Evolutionary conservation across 352 stramenopile species (phyloP), one percentile per base, ranked within the genome.

Genomic region (Sclerospora graminicola): DNA sequence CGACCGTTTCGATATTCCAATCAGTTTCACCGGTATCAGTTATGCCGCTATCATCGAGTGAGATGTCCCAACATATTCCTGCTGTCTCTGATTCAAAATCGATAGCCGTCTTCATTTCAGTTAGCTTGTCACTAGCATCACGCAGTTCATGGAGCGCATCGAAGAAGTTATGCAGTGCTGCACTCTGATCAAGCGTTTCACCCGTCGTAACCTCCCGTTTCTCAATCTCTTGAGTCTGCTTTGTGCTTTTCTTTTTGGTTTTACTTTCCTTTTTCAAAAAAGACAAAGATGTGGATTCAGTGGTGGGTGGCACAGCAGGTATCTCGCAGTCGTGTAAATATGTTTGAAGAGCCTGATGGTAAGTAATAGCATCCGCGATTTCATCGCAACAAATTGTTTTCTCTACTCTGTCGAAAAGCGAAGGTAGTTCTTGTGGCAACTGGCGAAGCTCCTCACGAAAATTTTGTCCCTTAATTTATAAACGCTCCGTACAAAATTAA

Each of bases 31-130:
- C n/a, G n/a, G n/a, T n/a, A n/a, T n/a, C n/a, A n/a, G n/a, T n/a
- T n/a, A n/a, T n/a, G n/a, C n/a, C n/a, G n/a, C 48, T 66, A 7
- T 63, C 57, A 6, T 75, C 70, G 16, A 80, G 41, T 16, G 74
- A 80, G 21, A 87, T 81, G 46, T 85, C 69, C 76, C 71, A 89
- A 41, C 70, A 76, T 45, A 89, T 83, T 28, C 85, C 69, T 10
- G 60, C 64, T 14, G 64, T 68, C 43, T 73, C 66, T 0, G 57
- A 61, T 28, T 83, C 70, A 38, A 81, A 81, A 42, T 84, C 57
- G 1, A 77, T 34, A 5, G 45, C 38, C n/a, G 37, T 14, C 5
- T 45, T 27, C 0, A 32, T 8, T 36, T 62, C 48, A 18, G 57
- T 40, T 0, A 69, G 13, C 14, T 57, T 35, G 27, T 82, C 59